These are phyloP conservation scores for Phanerodontia chrysosporium DNA, from an alignment of 768 basidiomycete genomes.

Conservation along the genomic window DNA sequence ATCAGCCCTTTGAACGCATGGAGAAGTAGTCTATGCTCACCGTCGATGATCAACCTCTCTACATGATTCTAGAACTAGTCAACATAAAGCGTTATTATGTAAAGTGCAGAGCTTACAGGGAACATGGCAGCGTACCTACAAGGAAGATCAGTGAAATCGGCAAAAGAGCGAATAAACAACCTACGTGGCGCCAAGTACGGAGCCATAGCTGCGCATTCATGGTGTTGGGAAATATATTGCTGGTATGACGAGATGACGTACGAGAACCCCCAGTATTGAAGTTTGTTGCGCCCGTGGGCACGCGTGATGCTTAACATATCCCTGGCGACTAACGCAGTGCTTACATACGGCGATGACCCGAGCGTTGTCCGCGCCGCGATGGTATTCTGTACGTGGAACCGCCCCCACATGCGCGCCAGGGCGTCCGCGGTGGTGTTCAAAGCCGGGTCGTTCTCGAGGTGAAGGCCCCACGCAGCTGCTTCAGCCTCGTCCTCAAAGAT, in stretches of 20 bases:
- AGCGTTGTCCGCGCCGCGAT: not conserved
- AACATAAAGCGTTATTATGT: not conserved
- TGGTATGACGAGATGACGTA: constrained; percentile 11
- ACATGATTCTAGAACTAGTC: constrained; percentile 20
- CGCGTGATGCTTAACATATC: constrained; percentile 28
- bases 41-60: constrained; percentile 27
- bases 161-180: not conserved
- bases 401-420: not conserved
- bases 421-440: not conserved
- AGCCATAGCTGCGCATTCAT: constrained; percentile 24
- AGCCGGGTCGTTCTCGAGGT: not conserved
- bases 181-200: constrained; percentile 17
- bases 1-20: too few relatives aligned
- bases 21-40: too few relatives aligned
- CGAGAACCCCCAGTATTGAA: constrained; percentile 29
- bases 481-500: constrained; percentile 2
- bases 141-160: not conserved
- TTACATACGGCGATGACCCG: constrained; percentile 14
- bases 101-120: constrained; percentile 13
- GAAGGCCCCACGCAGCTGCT: constrained; percentile 2
- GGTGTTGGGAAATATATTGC: constrained; percentile 13
- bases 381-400: not conserved
- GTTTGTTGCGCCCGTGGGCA: constrained; percentile 25
- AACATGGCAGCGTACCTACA: constrained; percentile 28
- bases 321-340: constrained; percentile 25